Evolutionary conservation across 2,329 filamentous ascomycete species (phyloP), one percentile per base, ranked within the genome.

Genomic region (Diaporthe ilicicola): DNA sequence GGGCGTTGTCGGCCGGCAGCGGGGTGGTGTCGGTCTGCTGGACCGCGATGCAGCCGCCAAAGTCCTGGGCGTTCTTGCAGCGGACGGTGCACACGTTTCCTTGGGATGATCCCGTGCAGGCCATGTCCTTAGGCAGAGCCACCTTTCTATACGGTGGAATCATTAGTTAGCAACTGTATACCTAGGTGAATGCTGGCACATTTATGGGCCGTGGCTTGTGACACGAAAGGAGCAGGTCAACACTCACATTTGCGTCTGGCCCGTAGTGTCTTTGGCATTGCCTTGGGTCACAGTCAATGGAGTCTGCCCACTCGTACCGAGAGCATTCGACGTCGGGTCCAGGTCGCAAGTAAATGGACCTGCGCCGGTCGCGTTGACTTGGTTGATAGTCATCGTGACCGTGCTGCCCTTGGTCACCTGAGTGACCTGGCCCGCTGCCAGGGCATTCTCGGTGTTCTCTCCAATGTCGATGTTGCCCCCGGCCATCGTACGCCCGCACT

Each of bases 401-500:
- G 78, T 74, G 48, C 81, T 80, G n/a, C 86, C 86, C 8, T 79
- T 74, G 72, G 81, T 77, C 59, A 88, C 86, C 69, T 84, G 79
- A 1, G 86, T 88, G 6, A 88, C 83, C 4, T 79, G 75, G 0
- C 74, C 72, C 8, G 82, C 83, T 10, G 82, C 78, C 4, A 88
- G 73, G 6, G 84, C 84, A 67, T 85, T 84, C 77, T 88, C 85
- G 0, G 84, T 87, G 73, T 84, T 83, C 77, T 86, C 84, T 29
- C 84, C 85, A 70, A 90, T 83, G 70, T 90, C 87, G 75, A 91
- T 91, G 80, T 85, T 87, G 46, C 89, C 89, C 70, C 81, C 76
- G 46, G 87, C 76, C 76, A 90, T 83, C n/a, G 89, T 91, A 72
- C 89, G 85, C 56, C 89, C 89, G 75, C 89, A 91, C 65, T 87